Evolutionary conservation across 2,329 filamentous ascomycete genomes (phyloP).

Genomic region (Stachybotrys echinatus): DNA sequence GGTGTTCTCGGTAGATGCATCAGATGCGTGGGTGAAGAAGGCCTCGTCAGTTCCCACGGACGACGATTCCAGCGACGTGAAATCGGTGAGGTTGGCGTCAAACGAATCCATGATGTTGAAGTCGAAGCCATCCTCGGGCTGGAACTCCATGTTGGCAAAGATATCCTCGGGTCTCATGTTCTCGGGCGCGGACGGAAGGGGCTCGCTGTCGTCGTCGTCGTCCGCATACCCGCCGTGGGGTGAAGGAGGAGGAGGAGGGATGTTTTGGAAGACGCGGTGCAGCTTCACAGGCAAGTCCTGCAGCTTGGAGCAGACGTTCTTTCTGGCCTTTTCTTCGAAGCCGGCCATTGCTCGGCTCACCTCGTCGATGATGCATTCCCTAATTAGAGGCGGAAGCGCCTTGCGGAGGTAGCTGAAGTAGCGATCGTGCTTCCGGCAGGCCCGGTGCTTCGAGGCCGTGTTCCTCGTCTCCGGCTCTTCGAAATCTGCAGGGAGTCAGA

Average conservation of each 20-base stretch:
- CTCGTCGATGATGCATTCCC: conserved; percentile 5
- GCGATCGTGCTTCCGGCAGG: neutral
- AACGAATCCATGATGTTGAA: neutral
- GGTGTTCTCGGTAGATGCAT: too few species aligned
- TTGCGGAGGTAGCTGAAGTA: conserved; percentile 1
- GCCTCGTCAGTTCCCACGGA: neutral
- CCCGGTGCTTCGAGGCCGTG: neutral
- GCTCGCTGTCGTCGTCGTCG: neutral
- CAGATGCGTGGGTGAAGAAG: neutral
- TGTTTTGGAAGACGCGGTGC: conserved; percentile 6
- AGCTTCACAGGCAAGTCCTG: conserved; percentile 2
- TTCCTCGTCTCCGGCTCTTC: neutral
- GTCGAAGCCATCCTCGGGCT: neutral
- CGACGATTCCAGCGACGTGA: neutral
- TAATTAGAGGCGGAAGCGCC: conserved; percentile 1
- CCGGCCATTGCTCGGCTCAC: conserved; percentile 4
- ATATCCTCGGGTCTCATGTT: neutral
- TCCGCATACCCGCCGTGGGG: neutral
- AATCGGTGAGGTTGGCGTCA: neutral
- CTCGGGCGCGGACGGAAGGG: neutral
- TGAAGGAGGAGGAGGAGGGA: conserved; percentile 2
- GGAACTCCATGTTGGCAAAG: neutral
- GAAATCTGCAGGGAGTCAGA: conserved; percentile 2
- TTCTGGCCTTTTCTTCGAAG: conserved; percentile 6
- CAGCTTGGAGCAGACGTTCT: conserved; percentile 5